These are phyloP conservation scores for Chlamydomonas urium DNA, from an alignment of 139 green algal genomes.

Conservation along the genomic window DNA sequence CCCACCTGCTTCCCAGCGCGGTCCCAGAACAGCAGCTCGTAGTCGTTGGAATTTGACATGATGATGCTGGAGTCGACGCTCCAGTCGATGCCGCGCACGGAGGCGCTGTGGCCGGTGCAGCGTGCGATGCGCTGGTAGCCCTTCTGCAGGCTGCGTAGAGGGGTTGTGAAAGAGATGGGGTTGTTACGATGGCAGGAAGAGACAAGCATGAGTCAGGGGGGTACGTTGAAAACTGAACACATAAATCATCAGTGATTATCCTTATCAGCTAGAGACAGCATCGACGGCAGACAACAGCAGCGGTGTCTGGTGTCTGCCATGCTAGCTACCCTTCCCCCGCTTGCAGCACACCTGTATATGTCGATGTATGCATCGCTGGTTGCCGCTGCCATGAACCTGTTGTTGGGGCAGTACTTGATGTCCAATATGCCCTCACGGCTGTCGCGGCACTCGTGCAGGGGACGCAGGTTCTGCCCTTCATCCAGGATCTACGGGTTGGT, in stretches of 20 bases:
- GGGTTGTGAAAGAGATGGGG: background rate
- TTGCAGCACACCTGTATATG: constrained; percentile 54
- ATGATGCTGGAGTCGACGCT: constrained; percentile 47
- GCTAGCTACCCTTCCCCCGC: no score
- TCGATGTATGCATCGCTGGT: constrained; percentile 61
- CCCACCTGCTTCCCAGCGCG: constrained; percentile 45
- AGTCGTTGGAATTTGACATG: constrained; percentile 42
- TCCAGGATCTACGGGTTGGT: constrained; percentile 26
- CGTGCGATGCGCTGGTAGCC: constrained; percentile 39
- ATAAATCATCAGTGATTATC: no score
- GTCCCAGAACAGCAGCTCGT: constrained; percentile 66
- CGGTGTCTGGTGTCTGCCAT: no score
- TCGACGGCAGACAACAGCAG: no score
- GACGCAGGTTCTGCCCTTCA: constrained; percentile 36
- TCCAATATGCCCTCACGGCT: constrained; percentile 47
- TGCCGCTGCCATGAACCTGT: constrained; percentile 46
- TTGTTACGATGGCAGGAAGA: no score
- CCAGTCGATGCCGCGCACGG: constrained; percentile 61
- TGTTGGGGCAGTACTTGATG: constrained; percentile 63
- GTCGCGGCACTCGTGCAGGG: constrained; percentile 43
- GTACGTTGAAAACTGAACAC: no score
- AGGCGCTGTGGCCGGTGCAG: constrained; percentile 42
- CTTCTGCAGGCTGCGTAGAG: constrained; percentile 25
- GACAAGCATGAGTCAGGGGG: no score
- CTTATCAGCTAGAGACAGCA: no score